Evolutionary conservation across 2,329 filamentous ascomycete species (phyloP).

Genomic region (Sporothrix dimorphospora): DNA sequence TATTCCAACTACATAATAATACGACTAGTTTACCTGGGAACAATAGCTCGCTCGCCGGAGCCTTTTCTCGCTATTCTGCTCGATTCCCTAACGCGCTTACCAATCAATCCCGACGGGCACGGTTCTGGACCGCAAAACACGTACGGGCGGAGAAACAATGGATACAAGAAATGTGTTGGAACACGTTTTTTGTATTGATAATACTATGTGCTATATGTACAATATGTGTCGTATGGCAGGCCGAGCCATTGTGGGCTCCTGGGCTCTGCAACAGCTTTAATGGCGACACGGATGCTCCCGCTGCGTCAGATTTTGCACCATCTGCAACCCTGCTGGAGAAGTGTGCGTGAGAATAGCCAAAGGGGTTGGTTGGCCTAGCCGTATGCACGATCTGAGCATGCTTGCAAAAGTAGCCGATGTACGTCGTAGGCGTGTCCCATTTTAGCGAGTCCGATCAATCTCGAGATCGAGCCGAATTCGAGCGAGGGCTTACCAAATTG

Average conservation of each 20-base stretch:
- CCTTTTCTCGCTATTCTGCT: background rate
- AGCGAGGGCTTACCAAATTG: no score
- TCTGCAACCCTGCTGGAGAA: background rate
- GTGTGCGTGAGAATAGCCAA: background rate
- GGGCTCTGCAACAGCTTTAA: no score
- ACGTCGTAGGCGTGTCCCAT: no score
- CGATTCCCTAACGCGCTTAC: slow-evolving; percentile 4
- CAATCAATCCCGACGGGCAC: slow-evolving; percentile 7
- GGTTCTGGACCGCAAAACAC: background rate
- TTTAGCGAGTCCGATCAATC: slow-evolving; percentile 1
- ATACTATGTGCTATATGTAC: background rate
- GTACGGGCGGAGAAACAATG: background rate
- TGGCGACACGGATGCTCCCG: slow-evolving; percentile 13
- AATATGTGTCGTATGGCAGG: background rate
- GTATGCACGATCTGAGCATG: background rate
- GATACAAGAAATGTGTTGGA: background rate
- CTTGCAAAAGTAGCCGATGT: background rate
- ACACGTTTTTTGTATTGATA: background rate
- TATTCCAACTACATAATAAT: no score
- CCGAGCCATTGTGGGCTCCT: background rate
- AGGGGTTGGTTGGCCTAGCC: background rate
- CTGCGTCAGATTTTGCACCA: background rate
- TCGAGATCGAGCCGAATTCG: slow-evolving; percentile 1
- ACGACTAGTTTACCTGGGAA: background rate
- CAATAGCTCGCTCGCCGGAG: background rate